Evolutionary conservation across 148 eudicot genomes (phyloP), one percentile per base, ranked within the genome.

Genomic region (Silene conica): DNA sequence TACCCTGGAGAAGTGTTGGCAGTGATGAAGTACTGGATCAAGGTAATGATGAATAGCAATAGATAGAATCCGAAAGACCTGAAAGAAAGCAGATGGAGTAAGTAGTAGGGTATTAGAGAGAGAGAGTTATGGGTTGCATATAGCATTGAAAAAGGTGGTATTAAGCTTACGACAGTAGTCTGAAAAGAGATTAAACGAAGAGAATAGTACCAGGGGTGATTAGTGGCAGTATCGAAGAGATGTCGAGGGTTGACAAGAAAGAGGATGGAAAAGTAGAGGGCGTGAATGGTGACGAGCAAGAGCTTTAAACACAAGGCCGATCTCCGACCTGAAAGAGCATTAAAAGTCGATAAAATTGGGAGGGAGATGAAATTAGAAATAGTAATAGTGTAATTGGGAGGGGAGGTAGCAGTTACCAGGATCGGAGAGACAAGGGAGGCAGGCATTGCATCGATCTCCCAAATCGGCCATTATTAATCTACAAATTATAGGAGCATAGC

Each of bases 1-100:
- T 89, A 92, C 99, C 97, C 99, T 3, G 97, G 99, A 74, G 97
- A 92, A 60, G 99, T 85, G 80, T 89, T 84, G 57, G 97, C 77
- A 1, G 99, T 90, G 48, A 88, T 43, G 70, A 95, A 92, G 79
- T 90, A 95, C 61, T 92, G 99, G 71, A 74, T 83, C 87, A 95
- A 84, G 38, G 99, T 89, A 66, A 85, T 87, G 25, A 89, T 80
- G 81, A 86, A 86, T 73, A 95, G 87, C 68, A 86, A 50, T 46
- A 86, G 67, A 81, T 92, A 95, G 18, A 86, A 58, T 38, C 87
- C 84, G 31, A 87, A 74, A 76, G 85, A 90, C 99, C 99, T 95
- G 81, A 12, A 56, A 15, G 50, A 63, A 75, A 58, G 16, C 11
- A 58, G 3, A 58, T 48, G 52, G 3, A 46, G 50, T 46, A 28